These are phyloP conservation scores for Beauveria asiatica DNA, from an alignment of 2,329 filamentous ascomycete species.

Conservation along the genomic window DNA sequence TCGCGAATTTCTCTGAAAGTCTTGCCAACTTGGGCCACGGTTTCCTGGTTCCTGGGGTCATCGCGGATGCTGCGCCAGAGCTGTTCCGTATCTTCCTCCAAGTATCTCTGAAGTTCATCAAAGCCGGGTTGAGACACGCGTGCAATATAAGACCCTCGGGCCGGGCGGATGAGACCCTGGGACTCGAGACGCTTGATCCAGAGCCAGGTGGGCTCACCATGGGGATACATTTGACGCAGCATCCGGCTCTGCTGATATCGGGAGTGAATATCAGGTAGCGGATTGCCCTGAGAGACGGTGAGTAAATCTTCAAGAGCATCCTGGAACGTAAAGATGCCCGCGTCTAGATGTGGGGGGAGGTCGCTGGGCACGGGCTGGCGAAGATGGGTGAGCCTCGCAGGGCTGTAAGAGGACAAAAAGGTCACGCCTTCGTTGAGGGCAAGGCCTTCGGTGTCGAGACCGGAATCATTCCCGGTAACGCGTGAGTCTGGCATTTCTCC, in stretches of 20 bases:
- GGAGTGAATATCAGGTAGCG: constrained; percentile 31
- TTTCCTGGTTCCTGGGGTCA: constrained; percentile 10
- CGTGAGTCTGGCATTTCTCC: not conserved
- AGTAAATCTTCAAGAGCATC: constrained; percentile 53
- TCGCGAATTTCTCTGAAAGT: constrained; percentile 13
- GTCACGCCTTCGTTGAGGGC: constrained; percentile 17
- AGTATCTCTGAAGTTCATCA: constrained; percentile 23
- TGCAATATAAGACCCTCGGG: constrained; percentile 21
- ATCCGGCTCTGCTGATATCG: constrained; percentile 28
- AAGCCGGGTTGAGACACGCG: constrained; percentile 18
- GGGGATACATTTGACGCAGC: constrained; percentile 30
- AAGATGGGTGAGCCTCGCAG: constrained; percentile 34
- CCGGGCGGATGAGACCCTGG: constrained; percentile 22
- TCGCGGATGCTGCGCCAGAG: constrained; percentile 20
- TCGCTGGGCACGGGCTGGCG: constrained; percentile 40
- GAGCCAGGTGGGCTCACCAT: constrained; percentile 31
- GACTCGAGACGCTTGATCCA: constrained; percentile 33
- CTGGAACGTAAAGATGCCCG: constrained; percentile 39
- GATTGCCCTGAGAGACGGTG: constrained; percentile 33
- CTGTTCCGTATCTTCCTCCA: constrained; percentile 21
- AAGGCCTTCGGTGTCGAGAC: not conserved
- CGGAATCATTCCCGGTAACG: not conserved
- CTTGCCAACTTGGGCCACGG: constrained; percentile 12
- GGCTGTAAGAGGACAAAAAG: constrained; percentile 33
- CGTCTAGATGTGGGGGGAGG: constrained; percentile 28